Evolutionary conservation across 2,329 filamentous ascomycete species (phyloP), one percentile per base, ranked within the genome.

Genomic region (Colletotrichum sp.): DNA sequence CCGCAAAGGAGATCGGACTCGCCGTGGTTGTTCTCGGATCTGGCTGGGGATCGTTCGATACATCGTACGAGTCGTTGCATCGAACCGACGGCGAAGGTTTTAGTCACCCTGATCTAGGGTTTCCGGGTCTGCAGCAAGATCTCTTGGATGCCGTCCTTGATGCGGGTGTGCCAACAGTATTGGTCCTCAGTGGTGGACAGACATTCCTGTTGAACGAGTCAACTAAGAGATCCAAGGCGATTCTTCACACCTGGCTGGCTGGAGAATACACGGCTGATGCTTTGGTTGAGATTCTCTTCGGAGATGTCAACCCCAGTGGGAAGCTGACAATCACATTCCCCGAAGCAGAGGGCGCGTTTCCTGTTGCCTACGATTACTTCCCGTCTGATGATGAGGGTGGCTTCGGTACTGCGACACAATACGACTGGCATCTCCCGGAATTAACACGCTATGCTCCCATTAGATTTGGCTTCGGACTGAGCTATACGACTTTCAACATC

Each of bases 331-430:
- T 90, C 13, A 88, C 86, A 3, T 88, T 90, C 83, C 88, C 88
- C 0, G 88, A 88, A 84, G 83, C 80, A 4, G 80, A 84, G 6
- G 82, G 85, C n/a, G 82, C 86, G 12, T 78, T 82, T 6, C 93
- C 93, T 69, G 88, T 93, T 71, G 92, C 94, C 81, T 94, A 95
- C 83, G 90, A 93, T 34, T 89, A 93, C 81, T 93, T 94, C 82
- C 87, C 87, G 1, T 88, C 88, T 5, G 89, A 92, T 79, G 92
- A 94, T 83, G 89, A 88, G 71, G 83, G 92, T 39, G 87, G 89
- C 75, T 91, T 94, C 77, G 86, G 86, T 0, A 90, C 92, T 1
- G 89, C 91, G 75, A 88, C 88, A 12, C 85, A 91, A 44, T 91
- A 88, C 79, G 85, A 92, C 5, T 92, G 92, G 78, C 79, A 81